phyloP scores from a whole-genome alignment of 2,329 filamentous ascomycete genomes.

The Stromatinia cepivora region DNA sequence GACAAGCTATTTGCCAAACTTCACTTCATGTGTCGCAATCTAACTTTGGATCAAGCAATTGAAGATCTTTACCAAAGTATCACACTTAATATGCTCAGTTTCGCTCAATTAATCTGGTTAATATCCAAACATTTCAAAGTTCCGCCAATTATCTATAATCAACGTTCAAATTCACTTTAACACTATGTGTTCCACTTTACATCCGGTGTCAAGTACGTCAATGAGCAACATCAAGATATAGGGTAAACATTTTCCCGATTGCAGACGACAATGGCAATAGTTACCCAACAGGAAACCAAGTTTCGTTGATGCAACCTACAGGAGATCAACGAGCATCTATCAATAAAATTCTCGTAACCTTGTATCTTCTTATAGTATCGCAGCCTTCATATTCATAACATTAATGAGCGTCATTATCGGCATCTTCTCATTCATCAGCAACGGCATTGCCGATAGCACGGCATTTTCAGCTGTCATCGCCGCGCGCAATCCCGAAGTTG shows the following conservation, averaged over 20 bases:
- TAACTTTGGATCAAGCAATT: not conserved
- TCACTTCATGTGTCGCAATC: not conserved
- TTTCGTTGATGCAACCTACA: not conserved
- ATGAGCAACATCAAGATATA: not conserved
- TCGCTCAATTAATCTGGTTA: not conserved
- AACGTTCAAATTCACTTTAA: not conserved
- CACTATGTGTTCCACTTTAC: not conserved
- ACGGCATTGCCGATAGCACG: constrained; percentile 24
- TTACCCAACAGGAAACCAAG: no score
- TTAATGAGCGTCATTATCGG: not conserved
- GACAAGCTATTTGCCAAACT: no score
- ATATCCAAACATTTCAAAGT: not conserved
- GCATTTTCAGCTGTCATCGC: constrained; percentile 27
- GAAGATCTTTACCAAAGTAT: not conserved
- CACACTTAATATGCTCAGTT: not conserved
- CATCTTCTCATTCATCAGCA: constrained; percentile 17
- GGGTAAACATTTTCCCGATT: not conserved
- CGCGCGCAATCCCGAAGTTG: constrained; percentile 19
- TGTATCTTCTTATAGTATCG: constrained; percentile 14
- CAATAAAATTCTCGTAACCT: not conserved
- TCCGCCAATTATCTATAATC: no score
- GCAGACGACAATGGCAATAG: not conserved
- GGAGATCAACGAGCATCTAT: constrained; percentile 6
- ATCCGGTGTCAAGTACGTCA: not conserved
- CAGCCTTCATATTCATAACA: constrained; percentile 12